Evolutionary conservation across 2,329 filamentous ascomycete species (phyloP).

Genomic region (Claviceps paspali): DNA sequence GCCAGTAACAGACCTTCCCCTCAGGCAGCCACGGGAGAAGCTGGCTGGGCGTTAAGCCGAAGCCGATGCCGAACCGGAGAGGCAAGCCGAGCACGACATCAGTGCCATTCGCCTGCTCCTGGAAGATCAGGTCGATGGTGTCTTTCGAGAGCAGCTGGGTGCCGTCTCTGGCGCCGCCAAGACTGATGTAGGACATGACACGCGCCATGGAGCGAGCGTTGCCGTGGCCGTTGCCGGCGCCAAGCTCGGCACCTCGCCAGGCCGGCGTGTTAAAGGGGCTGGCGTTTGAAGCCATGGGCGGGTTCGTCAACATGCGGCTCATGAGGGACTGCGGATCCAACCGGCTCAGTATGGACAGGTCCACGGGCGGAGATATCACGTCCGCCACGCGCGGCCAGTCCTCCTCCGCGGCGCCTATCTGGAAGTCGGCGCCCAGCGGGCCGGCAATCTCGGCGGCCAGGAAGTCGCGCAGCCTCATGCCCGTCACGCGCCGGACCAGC

Average conservation of each 20-base stretch:
- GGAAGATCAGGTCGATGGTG: conserved; percentile 28
- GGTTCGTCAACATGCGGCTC: no score
- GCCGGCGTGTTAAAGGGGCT: conserved; percentile 11
- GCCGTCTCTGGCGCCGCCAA: conserved; percentile 7
- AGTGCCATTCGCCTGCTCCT: conserved; percentile 24
- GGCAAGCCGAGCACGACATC: conserved; percentile 18
- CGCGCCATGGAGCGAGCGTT: conserved; percentile 28
- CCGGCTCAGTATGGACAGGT: no score
- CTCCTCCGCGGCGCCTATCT: no score
- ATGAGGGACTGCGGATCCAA: no score
- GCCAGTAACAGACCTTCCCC: conserved; percentile 24
- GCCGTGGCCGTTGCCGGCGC: conserved; percentile 26
- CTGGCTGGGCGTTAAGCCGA: conserved; percentile 10
- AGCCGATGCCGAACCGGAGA: conserved; percentile 27
- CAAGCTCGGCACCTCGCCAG: conserved; percentile 26
- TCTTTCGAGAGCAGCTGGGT: conserved; percentile 21
- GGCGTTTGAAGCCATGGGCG: conserved; percentile 18
- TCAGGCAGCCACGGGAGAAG: conserved; percentile 8
- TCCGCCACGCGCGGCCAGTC: no score
- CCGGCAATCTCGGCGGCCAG: no score
- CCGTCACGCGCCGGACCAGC: no score
- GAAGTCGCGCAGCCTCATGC: no score
- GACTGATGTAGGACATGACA: conserved; percentile 20
- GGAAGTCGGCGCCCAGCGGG: no score
- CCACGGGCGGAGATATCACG: no score